Evolutionary conservation across 169 alveolate genomes (phyloP).

Genomic region (Eimeria sp.): DNA sequence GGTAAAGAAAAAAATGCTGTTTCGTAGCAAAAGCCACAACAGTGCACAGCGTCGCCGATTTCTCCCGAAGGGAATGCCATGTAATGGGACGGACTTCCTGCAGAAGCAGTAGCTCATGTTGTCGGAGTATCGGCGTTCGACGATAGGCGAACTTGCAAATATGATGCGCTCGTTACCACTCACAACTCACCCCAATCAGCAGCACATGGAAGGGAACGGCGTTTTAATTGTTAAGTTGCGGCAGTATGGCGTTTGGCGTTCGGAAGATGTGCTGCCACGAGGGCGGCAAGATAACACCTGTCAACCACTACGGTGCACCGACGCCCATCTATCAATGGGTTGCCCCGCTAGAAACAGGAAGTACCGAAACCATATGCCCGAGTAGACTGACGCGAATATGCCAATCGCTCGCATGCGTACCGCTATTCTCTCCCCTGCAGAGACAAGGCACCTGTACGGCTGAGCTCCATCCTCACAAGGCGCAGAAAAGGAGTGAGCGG

Average conservation of each 20-base stretch:
- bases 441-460: background rate
- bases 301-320: background rate
- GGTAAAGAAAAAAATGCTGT: background rate
- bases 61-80: background rate
- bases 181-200: background rate
- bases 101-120: background rate
- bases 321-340: background rate
- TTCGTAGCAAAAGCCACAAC: background rate
- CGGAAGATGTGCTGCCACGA: background rate
- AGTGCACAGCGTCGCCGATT: background rate
- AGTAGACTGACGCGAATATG: background rate
- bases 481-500: background rate
- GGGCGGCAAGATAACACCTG: background rate
- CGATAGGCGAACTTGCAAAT: background rate
- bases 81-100: slow-evolving; percentile 1
- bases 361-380: background rate
- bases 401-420: background rate
- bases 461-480: background rate
- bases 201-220: background rate
- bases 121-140: background rate
- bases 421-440: background rate
- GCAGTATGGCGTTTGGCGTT: background rate
- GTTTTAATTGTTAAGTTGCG: background rate
- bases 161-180: background rate
- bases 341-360: background rate